Evolutionary conservation across 192 early-diverging fungal genomes (phyloP).

Genomic region (Physocladia obscura): DNA sequence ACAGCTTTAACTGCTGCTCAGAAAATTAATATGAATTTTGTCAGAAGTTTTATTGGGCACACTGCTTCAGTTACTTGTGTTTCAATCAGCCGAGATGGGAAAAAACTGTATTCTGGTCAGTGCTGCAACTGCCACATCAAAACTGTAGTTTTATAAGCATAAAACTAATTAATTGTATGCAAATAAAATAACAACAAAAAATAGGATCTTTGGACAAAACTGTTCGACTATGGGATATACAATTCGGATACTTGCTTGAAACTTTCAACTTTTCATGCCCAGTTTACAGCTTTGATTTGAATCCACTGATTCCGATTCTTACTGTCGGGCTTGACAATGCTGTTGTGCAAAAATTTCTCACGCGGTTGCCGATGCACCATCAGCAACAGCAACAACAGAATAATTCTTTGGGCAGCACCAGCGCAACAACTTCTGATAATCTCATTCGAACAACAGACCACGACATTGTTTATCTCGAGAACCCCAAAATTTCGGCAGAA

Average conservation of each 20-base stretch:
- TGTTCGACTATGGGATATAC: conserved; percentile 26
- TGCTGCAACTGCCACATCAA: neutral
- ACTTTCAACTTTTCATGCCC: conserved; percentile 12
- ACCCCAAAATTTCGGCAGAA: neutral
- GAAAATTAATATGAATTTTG: neutral
- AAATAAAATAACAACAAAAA: neutral
- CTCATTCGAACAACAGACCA: neutral
- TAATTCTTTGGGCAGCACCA: neutral
- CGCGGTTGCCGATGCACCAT: neutral
- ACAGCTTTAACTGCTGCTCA: neutral
- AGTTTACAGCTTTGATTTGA: conserved; percentile 25
- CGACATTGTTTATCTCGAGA: neutral
- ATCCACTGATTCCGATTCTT: conserved; percentile 18
- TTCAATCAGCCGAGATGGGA: conserved; percentile 8
- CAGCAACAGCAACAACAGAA: neutral
- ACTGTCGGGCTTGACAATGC: conserved; percentile 21
- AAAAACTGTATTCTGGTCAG: conserved; percentile 20
- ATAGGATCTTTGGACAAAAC: conserved; percentile 27
- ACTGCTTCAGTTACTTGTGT: conserved; percentile 24
- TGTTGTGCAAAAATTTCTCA: neutral
- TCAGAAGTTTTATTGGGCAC: conserved; percentile 16
- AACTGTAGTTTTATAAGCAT: no score
- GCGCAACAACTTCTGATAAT: neutral
- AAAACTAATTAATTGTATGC: no score
- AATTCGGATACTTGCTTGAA: conserved; percentile 2